phyloP scores from a whole-genome alignment of 1,284 basidiomycete species.

The Leccinum subspadiceum region DNA sequence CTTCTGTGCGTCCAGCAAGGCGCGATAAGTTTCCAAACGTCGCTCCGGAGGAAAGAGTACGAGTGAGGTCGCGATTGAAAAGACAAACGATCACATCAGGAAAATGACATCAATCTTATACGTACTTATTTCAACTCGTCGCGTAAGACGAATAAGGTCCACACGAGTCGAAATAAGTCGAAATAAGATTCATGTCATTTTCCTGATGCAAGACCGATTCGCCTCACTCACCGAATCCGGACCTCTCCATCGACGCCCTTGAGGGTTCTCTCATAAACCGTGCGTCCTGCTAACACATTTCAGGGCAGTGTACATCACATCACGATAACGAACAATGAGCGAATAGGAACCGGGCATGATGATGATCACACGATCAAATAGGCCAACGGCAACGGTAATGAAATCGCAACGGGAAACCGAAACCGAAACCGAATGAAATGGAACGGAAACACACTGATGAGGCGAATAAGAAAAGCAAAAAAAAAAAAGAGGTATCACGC shows the following conservation, averaged over 20 bases:
- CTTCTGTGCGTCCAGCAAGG: conserved; percentile 56
- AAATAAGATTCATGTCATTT: too few relatives aligned
- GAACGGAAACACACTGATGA: conserved; percentile 55
- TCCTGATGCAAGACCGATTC: not conserved
- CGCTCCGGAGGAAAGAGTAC: too few relatives aligned
- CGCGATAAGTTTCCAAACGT: conserved; percentile 63
- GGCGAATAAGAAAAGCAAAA: not conserved
- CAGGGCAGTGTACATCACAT: not conserved
- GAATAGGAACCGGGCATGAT: not conserved
- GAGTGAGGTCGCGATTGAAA: too few relatives aligned
- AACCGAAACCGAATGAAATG: too few relatives aligned
- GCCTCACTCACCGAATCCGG: conserved; percentile 46
- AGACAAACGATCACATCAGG: too few relatives aligned
- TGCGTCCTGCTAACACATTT: conserved; percentile 51
- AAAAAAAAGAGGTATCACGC: not conserved
- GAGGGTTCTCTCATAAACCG: conserved; percentile 58
- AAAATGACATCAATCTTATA: too few relatives aligned
- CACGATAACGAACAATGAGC: not conserved
- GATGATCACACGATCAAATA: not conserved
- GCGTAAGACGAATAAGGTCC: too few relatives aligned
- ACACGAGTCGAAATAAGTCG: too few relatives aligned
- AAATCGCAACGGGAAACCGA: not conserved
- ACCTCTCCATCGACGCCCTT: conserved; percentile 51
- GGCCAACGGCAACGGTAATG: not conserved
- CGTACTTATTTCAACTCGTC: too few relatives aligned